Evolutionary conservation across 139 green algal genomes (phyloP).

Genomic region (Microglena sp.): DNA sequence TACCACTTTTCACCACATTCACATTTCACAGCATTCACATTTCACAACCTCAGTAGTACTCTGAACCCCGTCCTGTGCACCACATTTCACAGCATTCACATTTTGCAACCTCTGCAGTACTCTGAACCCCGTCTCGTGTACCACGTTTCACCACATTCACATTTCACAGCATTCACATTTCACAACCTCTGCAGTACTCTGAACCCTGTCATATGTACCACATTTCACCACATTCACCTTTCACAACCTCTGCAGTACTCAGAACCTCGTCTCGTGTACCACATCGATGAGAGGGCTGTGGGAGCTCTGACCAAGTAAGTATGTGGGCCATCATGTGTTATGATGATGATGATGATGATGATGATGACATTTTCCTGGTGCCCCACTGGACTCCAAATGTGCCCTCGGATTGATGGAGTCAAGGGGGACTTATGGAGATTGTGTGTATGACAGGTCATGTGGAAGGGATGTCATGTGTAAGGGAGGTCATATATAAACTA

Average conservation of each 20-base stretch:
- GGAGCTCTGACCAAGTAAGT: conserved; percentile 64
- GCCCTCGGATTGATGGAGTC: no score
- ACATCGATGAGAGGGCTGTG: conserved; percentile 93
- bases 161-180: neutral
- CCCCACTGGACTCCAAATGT: no score
- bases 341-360: no score
- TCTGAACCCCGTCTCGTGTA: conserved; percentile 56
- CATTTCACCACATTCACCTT: no score
- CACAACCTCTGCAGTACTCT: neutral
- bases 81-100: neutral
- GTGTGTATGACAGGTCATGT: neutral
- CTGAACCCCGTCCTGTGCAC: conserved; percentile 15
- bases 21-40: no score
- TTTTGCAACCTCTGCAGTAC: conserved; percentile 80
- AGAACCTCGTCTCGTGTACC: conserved; percentile 78
- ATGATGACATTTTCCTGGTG: no score
- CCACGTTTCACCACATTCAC: neutral
- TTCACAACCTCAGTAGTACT: no score
- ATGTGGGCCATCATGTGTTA: neutral
- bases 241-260: conserved; percentile 76
- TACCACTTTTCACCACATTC: no score
- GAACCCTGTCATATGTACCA: conserved; percentile 1
- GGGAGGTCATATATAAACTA: no score
- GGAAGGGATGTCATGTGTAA: no score
- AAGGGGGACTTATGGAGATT: no score